These are phyloP conservation scores for Wallacemonas rigidus DNA, from an alignment of 208 protist species.

Conservation along the genomic window DNA sequence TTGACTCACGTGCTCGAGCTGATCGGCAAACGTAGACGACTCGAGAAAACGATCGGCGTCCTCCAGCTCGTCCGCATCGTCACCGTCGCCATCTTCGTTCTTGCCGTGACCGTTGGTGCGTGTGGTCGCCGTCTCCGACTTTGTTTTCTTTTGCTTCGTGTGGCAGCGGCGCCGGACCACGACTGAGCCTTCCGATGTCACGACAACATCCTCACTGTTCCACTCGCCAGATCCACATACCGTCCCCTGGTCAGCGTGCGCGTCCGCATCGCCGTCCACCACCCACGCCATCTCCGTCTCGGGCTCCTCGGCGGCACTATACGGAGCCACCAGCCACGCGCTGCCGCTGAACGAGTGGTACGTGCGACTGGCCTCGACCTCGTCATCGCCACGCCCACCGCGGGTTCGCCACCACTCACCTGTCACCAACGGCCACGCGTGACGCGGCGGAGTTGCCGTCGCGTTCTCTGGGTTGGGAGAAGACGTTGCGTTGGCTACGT, in stretches of 20 bases:
- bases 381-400: slow-evolving; percentile 64
- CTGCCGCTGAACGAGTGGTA: slow-evolving; percentile 62
- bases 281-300: slow-evolving; percentile 6
- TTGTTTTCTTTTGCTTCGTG: neutral
- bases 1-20: slow-evolving; percentile 34
- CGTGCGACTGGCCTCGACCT: slow-evolving; percentile 73
- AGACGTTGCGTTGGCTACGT: too few relatives aligned
- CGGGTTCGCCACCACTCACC: slow-evolving; percentile 56
- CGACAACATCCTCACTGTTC: slow-evolving; percentile 23
- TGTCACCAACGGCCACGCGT: slow-evolving; percentile 22
- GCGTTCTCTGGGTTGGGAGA: too few relatives aligned
- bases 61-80: slow-evolving; percentile 23
- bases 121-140: neutral
- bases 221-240: slow-evolving; percentile 9
- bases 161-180: slow-evolving; percentile 2
- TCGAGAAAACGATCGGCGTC: neutral
- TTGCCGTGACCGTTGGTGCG: too few relatives aligned
- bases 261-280: slow-evolving; percentile 1
- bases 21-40: neutral
- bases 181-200: slow-evolving; percentile 29
- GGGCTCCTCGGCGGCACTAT: slow-evolving; percentile 22
- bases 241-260: neutral
- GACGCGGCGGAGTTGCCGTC: neutral
- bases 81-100: neutral
- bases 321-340: slow-evolving; percentile 66